phyloP scores from a whole-genome alignment of 2,329 filamentous ascomycete genomes.

The Monilinia polystroma region DNA sequence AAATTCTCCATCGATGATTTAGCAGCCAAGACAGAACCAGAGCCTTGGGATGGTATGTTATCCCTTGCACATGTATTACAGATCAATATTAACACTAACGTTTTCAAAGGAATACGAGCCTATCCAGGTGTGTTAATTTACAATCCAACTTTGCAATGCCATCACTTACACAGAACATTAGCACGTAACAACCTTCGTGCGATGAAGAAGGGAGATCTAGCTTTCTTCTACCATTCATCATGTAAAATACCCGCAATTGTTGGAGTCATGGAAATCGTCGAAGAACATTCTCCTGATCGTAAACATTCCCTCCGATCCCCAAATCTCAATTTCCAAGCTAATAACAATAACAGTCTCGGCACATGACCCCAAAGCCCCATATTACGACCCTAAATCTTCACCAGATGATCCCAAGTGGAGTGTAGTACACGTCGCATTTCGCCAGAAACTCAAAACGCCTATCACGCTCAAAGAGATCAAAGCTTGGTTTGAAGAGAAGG shows the following conservation, averaged over 20 bases:
- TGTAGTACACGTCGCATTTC: conserved; percentile 84
- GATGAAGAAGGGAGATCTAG: conserved; percentile 89
- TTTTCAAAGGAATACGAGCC: conserved; percentile 47
- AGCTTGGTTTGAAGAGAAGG: conserved; percentile 54
- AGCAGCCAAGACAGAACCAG: conserved; percentile 66
- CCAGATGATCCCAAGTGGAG: conserved; percentile 76
- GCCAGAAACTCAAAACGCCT: conserved; percentile 72
- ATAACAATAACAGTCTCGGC: conserved; percentile 46
- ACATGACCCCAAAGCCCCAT: conserved; percentile 69
- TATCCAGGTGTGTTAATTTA: conserved; percentile 45
- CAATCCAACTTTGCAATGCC: conserved; percentile 23
- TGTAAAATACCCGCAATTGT: conserved; percentile 87
- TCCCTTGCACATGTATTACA: conserved; percentile 11
- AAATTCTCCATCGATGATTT: conserved; percentile 94
- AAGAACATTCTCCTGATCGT: conserved; percentile 79
- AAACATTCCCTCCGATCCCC: conserved; percentile 26
- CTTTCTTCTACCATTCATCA: conserved; percentile 97
- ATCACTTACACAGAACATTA: conserved; percentile 39
- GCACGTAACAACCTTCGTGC: conserved; percentile 86
- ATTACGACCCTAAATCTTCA: conserved; percentile 78
- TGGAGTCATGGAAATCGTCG: conserved; percentile 84
- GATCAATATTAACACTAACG: conserved; percentile 23
- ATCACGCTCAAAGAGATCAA: conserved; percentile 73
- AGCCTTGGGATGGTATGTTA: conserved; percentile 82
- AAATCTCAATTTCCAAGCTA: neutral